A percentile compares a stretch with the other conserved stretches of the same genome.
Conservation (phyloP, 768 basidiomycete genomes). For the Tulasnella sp. region DNA sequence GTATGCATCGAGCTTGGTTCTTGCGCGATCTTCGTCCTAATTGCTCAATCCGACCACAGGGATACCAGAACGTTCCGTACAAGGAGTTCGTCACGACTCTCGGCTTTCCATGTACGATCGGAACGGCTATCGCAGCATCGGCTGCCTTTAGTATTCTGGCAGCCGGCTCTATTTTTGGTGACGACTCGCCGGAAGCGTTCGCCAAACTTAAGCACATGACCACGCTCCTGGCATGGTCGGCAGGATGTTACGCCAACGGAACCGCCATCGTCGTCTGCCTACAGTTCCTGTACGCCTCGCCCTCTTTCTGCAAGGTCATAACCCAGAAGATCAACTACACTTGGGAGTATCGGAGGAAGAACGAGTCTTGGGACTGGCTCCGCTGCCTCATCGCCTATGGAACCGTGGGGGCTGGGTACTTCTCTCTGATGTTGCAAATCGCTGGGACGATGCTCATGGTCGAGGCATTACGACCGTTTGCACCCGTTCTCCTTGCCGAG, state of each 20-base stretch:
- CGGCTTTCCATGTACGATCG: not conserved
- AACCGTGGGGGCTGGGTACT: not conserved
- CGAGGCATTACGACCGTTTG: not conserved
- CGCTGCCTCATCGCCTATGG: not conserved
- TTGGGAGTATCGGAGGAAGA: not conserved
- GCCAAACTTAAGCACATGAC: not conserved
- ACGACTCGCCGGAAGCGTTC: not conserved
- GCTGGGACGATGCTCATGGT: not conserved
- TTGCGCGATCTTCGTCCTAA: not conserved
- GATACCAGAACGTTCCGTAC: not conserved
- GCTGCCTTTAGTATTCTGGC: slow-evolving; percentile 4
- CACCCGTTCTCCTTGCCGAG: not conserved
- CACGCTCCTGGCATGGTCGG: not conserved
- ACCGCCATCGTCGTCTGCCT: not conserved
- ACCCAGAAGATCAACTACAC: slow-evolving; percentile 4
- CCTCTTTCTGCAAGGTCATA: slow-evolving; percentile 4
- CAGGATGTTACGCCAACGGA: slow-evolving; percentile 6
- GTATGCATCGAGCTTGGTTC: not conserved
- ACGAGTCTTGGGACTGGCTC: not conserved
- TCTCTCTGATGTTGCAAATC: not conserved
- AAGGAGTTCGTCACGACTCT: not conserved
- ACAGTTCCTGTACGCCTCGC: not conserved
- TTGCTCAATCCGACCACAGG: not conserved
- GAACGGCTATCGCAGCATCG: not conserved
- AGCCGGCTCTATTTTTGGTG: not conserved